Evolutionary conservation across 371 early-diverging fungal genomes (phyloP).

Genomic region (Mortierella sp.): DNA sequence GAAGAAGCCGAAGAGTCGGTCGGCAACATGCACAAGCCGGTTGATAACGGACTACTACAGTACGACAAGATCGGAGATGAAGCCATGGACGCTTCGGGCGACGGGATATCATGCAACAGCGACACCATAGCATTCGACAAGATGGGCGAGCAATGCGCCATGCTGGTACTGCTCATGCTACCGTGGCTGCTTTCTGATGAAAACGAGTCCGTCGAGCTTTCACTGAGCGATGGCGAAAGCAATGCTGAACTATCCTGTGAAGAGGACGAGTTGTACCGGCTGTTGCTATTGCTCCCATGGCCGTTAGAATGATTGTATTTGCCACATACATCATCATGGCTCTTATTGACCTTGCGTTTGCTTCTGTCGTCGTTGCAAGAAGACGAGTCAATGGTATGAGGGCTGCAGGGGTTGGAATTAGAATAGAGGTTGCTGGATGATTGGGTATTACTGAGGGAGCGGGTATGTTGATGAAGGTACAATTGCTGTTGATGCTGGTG

Average conservation of each 20-base stretch:
- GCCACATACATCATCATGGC: conserved; percentile 5
- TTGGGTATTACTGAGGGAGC: not conserved
- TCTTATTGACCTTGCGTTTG: conserved; percentile 1
- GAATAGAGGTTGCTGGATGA: conserved; percentile 1
- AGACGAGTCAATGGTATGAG: not conserved
- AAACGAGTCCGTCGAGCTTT: conserved; percentile 38
- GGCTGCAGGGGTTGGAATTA: conserved; percentile 2
- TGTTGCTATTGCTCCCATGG: conserved; percentile 11
- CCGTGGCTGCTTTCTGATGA: conserved; percentile 33
- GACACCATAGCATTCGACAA: conserved; percentile 17
- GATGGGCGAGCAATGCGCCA: conserved; percentile 50
- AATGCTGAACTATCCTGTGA: conserved; percentile 28
- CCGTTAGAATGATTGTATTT: not conserved
- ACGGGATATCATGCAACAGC: conserved; percentile 23
- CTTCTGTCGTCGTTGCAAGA: conserved; percentile 1
- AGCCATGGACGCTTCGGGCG: conserved; percentile 15
- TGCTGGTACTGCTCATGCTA: conserved; percentile 27
- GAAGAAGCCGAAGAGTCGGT: conserved; percentile 15
- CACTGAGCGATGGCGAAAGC: conserved; percentile 45
- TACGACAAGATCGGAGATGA: conserved; percentile 28
- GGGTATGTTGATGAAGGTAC: conserved; percentile 19
- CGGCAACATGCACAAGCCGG: too few relatives aligned
- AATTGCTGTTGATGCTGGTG: conserved; percentile 20
- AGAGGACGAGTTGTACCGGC: conserved; percentile 10
- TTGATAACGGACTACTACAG: conserved; percentile 25